Evolutionary conservation across 768 basidiomycete genomes (phyloP).

Genomic region (Dacryopinax spathularia): DNA sequence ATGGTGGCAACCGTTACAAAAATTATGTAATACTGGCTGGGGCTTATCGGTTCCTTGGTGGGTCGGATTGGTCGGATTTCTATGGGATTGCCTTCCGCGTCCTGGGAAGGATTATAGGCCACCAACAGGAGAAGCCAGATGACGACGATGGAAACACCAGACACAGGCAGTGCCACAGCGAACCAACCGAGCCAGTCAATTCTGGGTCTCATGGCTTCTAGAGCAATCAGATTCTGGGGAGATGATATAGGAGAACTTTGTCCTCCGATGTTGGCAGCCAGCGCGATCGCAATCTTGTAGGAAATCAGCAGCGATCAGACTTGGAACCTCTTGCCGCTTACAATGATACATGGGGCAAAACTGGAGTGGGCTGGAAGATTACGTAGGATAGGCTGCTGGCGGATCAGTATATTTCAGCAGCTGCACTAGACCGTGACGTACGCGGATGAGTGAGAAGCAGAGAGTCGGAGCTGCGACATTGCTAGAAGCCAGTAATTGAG

Average conservation of each 20-base stretch:
- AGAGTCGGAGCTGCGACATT: constrained; percentile 96
- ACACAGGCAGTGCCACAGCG: constrained; percentile 82
- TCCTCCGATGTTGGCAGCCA: constrained; percentile 97
- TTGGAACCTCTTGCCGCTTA: constrained; percentile 34
- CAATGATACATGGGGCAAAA: constrained; percentile 84
- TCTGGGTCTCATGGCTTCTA: constrained; percentile 69
- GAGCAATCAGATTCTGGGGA: constrained; percentile 90
- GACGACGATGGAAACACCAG: constrained; percentile 64
- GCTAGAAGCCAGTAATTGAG: constrained; percentile 26
- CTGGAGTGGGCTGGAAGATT: constrained; percentile 74
- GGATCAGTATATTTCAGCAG: constrained; percentile 6
- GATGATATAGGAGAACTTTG: constrained; percentile 96
- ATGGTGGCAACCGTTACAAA: constrained; percentile 77
- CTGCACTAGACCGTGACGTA: constrained; percentile 24
- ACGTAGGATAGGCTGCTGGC: constrained; percentile 70
- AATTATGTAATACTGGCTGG: constrained; percentile 81
- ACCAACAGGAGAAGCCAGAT: constrained; percentile 85
- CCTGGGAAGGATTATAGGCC: constrained; percentile 60
- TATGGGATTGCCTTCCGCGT: constrained; percentile 61
- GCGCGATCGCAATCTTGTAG: constrained; percentile 75
- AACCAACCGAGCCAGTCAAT: constrained; percentile 92
- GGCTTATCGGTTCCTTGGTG: constrained; percentile 63
- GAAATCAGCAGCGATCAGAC: background rate
- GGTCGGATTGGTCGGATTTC: constrained; percentile 75
- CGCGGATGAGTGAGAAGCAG: constrained; percentile 89